phyloP scores from a whole-genome alignment of 75 land plant genomes.

The Cupressus sempervirens region DNA sequence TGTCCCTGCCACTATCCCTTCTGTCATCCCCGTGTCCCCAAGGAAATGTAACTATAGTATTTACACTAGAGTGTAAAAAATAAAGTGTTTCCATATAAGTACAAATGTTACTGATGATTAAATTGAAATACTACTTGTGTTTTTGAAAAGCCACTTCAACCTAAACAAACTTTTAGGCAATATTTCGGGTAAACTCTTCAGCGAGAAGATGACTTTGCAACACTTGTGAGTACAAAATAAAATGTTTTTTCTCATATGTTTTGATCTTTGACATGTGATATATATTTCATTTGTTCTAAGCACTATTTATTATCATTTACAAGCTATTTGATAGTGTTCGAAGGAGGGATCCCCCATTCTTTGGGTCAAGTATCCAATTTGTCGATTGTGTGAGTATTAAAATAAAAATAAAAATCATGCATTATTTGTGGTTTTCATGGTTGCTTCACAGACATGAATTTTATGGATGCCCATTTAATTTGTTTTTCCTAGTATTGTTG shows the following conservation, averaged over 20 bases:
- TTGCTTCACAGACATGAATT: slow-evolving; percentile 20
- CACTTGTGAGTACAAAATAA: slow-evolving; percentile 31
- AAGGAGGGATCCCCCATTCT: slow-evolving; percentile 15
- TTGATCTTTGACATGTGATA: not conserved
- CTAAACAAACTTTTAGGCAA: slow-evolving; percentile 51
- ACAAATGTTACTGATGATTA: too few species aligned
- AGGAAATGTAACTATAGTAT: too few species aligned
- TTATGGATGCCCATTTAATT: slow-evolving; percentile 16
- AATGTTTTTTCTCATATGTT: not conserved
- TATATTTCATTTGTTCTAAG: not conserved
- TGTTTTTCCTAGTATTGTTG: not conserved
- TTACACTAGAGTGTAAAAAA: not conserved
- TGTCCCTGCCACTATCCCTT: too few species aligned
- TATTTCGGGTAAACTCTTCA: slow-evolving; percentile 49
- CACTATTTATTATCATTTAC: not conserved
- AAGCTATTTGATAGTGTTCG: slow-evolving; percentile 17
- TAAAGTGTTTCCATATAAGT: not conserved
- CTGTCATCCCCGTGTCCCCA: too few species aligned
- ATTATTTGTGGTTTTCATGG: slow-evolving; percentile 4
- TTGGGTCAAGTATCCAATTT: not conserved
- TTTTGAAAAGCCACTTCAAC: slow-evolving; percentile 51
- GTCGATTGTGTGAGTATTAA: slow-evolving; percentile 15
- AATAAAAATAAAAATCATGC: too few species aligned
- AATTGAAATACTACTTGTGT: not conserved
- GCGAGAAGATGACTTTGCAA: slow-evolving; percentile 28